phyloP scores from a whole-genome alignment of 176 grass and related monocot genomes.

The Luzula sylvatica region DNA sequence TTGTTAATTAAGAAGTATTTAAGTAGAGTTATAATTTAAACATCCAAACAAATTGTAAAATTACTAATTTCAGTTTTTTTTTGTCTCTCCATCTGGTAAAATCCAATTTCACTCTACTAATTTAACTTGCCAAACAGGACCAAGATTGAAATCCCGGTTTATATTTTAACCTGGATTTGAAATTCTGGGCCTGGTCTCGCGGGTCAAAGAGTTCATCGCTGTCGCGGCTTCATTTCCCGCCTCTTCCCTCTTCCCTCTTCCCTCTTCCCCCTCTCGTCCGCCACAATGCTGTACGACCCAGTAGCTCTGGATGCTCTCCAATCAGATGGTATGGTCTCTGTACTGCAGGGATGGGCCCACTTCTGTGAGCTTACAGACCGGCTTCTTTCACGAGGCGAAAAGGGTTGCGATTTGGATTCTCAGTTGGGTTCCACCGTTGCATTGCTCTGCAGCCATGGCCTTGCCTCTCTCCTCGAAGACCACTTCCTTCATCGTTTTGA shows the following conservation, averaged over 20 bases:
- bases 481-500: constrained; percentile 68
- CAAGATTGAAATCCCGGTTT: no score
- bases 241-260: neutral
- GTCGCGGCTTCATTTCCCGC: neutral
- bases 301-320: constrained; percentile 20
- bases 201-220: no score
- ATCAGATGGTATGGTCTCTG: constrained; percentile 30
- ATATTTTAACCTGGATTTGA: no score
- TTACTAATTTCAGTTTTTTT: no score
- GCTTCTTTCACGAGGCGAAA: constrained; percentile 26
- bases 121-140: no score
- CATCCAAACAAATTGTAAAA: no score
- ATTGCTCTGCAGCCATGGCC: constrained; percentile 43
- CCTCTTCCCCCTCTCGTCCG: neutral
- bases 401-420: constrained; percentile 26
- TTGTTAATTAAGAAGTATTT: no score
- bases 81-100: no score
- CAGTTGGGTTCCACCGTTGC: constrained; percentile 34
- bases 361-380: constrained; percentile 42
- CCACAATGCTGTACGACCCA: constrained; percentile 14
- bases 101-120: no score
- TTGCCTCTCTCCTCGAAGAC: constrained; percentile 51
- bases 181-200: no score
- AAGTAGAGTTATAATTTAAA: no score
- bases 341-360: constrained; percentile 44